phyloP scores from a whole-genome alignment of 306 rosid genomes.

The Herpetospermum pedunculosum region DNA sequence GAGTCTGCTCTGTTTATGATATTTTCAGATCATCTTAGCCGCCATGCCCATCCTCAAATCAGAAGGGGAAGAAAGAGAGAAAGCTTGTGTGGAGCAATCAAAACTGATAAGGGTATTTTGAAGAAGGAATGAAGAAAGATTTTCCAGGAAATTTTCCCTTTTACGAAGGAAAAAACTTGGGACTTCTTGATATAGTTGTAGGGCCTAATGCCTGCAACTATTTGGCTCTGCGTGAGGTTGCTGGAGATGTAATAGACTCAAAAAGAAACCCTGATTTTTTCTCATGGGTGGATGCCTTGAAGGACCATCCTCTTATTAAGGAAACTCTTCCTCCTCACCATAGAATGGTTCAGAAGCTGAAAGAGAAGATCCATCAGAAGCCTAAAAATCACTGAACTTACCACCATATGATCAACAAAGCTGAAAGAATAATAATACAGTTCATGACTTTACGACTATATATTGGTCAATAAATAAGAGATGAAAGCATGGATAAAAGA shows the following conservation, averaged over 20 bases:
- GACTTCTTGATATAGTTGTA: conserved; percentile 27
- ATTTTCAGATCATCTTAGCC: conserved; percentile 4
- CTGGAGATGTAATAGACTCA: background rate
- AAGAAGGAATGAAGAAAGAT: conserved; percentile 30
- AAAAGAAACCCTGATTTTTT: conserved; percentile 16
- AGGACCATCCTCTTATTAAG: conserved; percentile 26
- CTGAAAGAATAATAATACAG: background rate
- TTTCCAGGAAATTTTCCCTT: conserved; percentile 10
- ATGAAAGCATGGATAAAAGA: background rate
- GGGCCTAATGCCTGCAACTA: conserved; percentile 18
- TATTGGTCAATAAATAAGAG: background rate
- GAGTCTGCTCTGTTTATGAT: background rate
- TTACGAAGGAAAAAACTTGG: conserved; percentile 12
- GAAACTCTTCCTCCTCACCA: conserved; percentile 34
- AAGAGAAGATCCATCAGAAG: background rate
- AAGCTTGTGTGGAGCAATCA: conserved; percentile 13
- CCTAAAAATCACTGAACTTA: background rate
- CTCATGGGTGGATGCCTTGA: conserved; percentile 27
- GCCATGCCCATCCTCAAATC: background rate
- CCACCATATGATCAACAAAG: background rate
- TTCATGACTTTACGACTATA: background rate
- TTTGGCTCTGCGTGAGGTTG: conserved; percentile 21
- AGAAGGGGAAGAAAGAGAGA: conserved; percentile 19
- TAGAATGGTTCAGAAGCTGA: conserved; percentile 17
- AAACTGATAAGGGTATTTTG: conserved; percentile 19